Conservation (phyloP, 2,329 filamentous ascomycete species). For the Fulvia fulva region DNA sequence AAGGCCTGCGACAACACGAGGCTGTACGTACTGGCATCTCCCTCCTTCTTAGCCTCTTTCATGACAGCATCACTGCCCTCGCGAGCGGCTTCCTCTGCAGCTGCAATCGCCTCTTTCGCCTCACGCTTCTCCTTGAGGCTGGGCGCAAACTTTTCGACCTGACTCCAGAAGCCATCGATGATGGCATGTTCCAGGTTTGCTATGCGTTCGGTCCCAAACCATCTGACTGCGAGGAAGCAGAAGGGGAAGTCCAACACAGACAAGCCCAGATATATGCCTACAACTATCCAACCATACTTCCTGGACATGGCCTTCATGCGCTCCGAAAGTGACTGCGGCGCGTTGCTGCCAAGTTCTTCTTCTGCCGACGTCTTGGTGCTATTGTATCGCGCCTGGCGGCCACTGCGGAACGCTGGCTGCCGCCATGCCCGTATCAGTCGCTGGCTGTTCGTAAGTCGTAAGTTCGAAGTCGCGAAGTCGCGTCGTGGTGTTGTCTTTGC, state of each 20-base stretch:
- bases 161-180: slow-evolving; percentile 54
- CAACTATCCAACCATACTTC: slow-evolving; percentile 90
- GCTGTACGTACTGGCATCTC: slow-evolving; percentile 31
- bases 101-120: slow-evolving; percentile 13
- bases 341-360: slow-evolving; percentile 5
- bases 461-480: slow-evolving; percentile 9
- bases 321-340: slow-evolving; percentile 47
- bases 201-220: slow-evolving; percentile 80
- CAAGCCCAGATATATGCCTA: slow-evolving; percentile 84
- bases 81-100: slow-evolving; percentile 36
- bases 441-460: not conserved
- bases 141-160: slow-evolving; percentile 60
- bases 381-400: slow-evolving; percentile 35
- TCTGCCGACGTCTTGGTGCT: slow-evolving; percentile 25
- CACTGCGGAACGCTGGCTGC: slow-evolving; percentile 12
- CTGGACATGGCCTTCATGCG: slow-evolving; percentile 77
- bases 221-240: slow-evolving; percentile 82
- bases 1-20: not conserved
- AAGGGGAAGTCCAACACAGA: slow-evolving; percentile 90
- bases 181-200: slow-evolving; percentile 69
- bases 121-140: slow-evolving; percentile 32
- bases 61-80: slow-evolving; percentile 36
- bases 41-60: slow-evolving; percentile 19
- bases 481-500: slow-evolving; percentile 8
- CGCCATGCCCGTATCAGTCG: slow-evolving; percentile 17